Base-by-base conservation (phyloP, 169 alveolate genomes). In the Plasmodium knowlesi region DNA sequence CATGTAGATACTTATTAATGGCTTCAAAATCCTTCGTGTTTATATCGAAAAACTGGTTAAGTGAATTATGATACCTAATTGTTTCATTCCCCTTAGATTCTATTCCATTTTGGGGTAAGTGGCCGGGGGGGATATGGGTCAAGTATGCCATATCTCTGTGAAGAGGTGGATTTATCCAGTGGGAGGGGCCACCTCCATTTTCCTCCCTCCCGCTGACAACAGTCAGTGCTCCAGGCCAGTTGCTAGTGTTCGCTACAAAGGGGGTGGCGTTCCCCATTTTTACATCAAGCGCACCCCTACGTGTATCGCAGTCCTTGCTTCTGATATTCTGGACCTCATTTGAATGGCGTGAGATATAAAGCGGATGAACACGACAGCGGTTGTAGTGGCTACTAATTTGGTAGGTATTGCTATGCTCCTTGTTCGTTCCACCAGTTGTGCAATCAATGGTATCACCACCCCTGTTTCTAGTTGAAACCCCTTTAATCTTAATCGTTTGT, bases 21-120 rank as follows among this genome's bases (percentile, higher is more conserved):
- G 79, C 54, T 28, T 76, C 85, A 39, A 50, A 86, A 34, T 74
- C 67, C 46, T 74, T 73, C 71, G 39, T 86, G 46, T 86, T 76
- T 74, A 86, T 86, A 28, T 86, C 93, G n/a, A 86, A 34, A 76
- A 53, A 86, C 30, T 86, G 93, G 76, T 86, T 74, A 70, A 86
- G 80, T 2, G 80, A 28, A 74, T 86, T 86, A 2, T 74, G 50
- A 76, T 86, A 86, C 25, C 93, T 74, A 6, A 46, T 12, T 50
- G 84, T 73, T 74, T 86, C 81, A 19, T 25, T 53, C 54, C 22
- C 57, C 2, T 34, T 25, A 43, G 41, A 22, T 22, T 9, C 12
- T 34, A 22, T 32, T 28, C 67, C 53, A 74, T 57, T 50, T 74
- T 30, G 22, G 25, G 50, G 43, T 9, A 22, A 39, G 19, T 10